Percentiles rank a stretch among this genome's conserved stretches.
These are phyloP conservation scores for Trypanosoma platydactyli DNA, from an alignment of 208 protist genomes.

Conservation along the genomic window DNA sequence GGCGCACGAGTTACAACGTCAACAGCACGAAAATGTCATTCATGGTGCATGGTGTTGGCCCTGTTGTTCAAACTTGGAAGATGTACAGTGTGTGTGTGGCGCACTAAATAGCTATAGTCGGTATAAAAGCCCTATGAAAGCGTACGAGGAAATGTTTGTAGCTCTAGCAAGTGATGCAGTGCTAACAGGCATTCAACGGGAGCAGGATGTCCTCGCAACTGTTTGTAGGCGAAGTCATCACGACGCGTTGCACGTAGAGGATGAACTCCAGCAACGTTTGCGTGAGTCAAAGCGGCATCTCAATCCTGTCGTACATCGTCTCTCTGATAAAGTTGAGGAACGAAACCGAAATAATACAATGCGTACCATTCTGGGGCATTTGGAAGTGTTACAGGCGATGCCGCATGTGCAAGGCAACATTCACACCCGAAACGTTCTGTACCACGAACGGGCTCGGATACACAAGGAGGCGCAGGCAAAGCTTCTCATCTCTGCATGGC, in stretches of 20 bases:
- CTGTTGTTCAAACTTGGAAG: not conserved
- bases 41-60: constrained; percentile 1
- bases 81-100: constrained; percentile 15
- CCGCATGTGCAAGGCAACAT: constrained; percentile 17
- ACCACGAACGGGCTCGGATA: constrained; percentile 25
- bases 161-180: constrained; percentile 20
- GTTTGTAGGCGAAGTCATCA: constrained; percentile 10
- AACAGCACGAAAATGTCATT: constrained; percentile 3
- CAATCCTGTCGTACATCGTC: constrained; percentile 24
- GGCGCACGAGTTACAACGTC: not conserved
- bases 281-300: constrained; percentile 18
- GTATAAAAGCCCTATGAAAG: constrained; percentile 5
- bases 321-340: constrained; percentile 28
- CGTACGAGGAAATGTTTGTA: constrained; percentile 18
- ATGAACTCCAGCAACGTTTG: constrained; percentile 20
- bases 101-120: not conserved
- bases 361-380: constrained; percentile 8
- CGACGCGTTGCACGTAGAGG: constrained; percentile 25
- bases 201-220: constrained; percentile 28
- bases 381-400: constrained; percentile 3
- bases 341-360: constrained; percentile 18
- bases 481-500: constrained; percentile 29
- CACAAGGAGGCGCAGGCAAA: constrained; percentile 32
- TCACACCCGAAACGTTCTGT: constrained; percentile 15
- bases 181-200: constrained; percentile 22